Conservation (phyloP, 345 rosid genomes). For the Rhizophora apiculata region DNA sequence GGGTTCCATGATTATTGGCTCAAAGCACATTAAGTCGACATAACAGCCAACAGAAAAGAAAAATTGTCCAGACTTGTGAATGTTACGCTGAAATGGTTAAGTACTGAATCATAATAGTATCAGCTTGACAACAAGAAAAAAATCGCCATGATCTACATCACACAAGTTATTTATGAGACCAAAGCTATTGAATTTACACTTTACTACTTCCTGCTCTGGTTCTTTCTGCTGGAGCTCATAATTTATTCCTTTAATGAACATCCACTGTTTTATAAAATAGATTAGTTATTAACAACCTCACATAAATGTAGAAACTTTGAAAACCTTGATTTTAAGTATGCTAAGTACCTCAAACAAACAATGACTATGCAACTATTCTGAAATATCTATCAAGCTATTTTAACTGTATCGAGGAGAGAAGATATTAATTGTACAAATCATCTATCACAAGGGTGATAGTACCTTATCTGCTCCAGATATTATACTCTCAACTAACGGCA, state of each 20-base stretch:
- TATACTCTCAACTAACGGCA: constrained; percentile 84
- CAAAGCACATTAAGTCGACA: constrained; percentile 7
- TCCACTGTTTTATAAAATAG: background rate
- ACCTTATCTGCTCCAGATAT: constrained; percentile 88
- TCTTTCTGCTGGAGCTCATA: background rate
- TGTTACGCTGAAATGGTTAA: background rate
- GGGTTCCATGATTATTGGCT: background rate
- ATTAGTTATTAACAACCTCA: background rate
- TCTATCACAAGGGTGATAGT: constrained; percentile 3
- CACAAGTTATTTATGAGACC: background rate
- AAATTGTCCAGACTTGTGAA: background rate
- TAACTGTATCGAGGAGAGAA: background rate
- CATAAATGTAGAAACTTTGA: background rate
- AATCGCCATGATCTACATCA: background rate
- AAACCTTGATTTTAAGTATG: too few species aligned
- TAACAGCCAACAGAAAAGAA: background rate
- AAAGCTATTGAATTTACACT: background rate
- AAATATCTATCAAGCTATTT: background rate
- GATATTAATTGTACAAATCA: background rate
- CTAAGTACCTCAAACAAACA: background rate
- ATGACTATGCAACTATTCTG: background rate
- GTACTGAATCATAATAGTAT: background rate
- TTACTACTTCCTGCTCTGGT: background rate
- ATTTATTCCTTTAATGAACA: background rate
- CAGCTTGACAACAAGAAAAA: background rate